phyloP scores from a whole-genome alignment of 495 filamentous ascomycete genomes.

The Physcia stellaris region DNA sequence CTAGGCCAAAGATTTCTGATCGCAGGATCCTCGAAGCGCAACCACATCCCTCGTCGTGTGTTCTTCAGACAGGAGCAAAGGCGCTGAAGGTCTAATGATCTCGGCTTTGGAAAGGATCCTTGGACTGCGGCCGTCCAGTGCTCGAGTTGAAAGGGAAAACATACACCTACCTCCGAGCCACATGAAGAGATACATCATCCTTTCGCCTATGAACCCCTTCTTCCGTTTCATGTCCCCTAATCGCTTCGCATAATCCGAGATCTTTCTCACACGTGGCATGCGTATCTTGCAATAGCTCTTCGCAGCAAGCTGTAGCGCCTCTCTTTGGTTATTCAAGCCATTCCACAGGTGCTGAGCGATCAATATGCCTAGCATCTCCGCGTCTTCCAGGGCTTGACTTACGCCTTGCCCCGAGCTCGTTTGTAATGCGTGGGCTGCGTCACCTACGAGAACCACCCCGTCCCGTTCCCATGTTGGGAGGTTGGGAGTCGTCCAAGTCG shows the following conservation, averaged over 20 bases:
- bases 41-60: no score
- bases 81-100: no score
- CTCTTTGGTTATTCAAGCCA: slow-evolving; percentile 5
- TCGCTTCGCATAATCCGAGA: slow-evolving; percentile 19
- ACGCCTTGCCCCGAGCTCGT: slow-evolving; percentile 33
- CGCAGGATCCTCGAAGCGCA: no score
- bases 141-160: neutral
- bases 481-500: slow-evolving; percentile 35
- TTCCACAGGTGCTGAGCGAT: slow-evolving; percentile 18
- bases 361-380: slow-evolving; percentile 23
- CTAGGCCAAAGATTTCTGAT: no score
- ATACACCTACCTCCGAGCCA: slow-evolving; percentile 11
- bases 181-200: slow-evolving; percentile 22
- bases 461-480: slow-evolving; percentile 34
- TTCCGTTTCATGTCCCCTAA: slow-evolving; percentile 21
- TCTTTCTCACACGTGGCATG: slow-evolving; percentile 19
- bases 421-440: slow-evolving; percentile 37
- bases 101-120: no score
- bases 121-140: no score
- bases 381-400: slow-evolving; percentile 35
- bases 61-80: no score
- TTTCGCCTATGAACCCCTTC: slow-evolving; percentile 22
- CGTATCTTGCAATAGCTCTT: slow-evolving; percentile 20
- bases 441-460: slow-evolving; percentile 26
- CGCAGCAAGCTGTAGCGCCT: slow-evolving; percentile 16